phyloP scores from a whole-genome alignment of 164 flowering plant species.

The Taxillus chinensis region DNA sequence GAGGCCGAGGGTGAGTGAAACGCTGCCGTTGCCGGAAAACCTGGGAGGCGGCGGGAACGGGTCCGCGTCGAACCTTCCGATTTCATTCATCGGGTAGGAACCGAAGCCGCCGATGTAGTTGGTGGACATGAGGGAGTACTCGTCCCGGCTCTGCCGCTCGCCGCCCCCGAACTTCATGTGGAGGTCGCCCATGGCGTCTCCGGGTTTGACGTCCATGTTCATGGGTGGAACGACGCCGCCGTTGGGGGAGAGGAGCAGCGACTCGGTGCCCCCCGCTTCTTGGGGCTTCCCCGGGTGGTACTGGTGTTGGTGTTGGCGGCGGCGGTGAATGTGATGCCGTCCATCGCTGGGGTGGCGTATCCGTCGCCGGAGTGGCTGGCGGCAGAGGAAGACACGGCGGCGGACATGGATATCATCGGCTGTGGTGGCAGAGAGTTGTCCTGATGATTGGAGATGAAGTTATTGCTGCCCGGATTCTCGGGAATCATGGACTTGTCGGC shows the following conservation, averaged over 20 bases:
- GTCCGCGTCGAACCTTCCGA: slow-evolving; percentile 48
- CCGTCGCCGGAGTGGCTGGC: too few species aligned
- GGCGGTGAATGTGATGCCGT: slow-evolving; percentile 35
- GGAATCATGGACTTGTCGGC: slow-evolving; percentile 19
- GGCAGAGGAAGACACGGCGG: too few species aligned
- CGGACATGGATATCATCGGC: too few species aligned
- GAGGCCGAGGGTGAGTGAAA: slow-evolving; percentile 84
- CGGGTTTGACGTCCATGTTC: slow-evolving; percentile 36
- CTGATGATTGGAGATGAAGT: slow-evolving; percentile 16
- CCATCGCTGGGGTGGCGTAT: too few species aligned
- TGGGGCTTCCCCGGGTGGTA: slow-evolving; percentile 40
- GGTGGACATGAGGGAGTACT: slow-evolving; percentile 24
- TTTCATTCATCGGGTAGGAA: slow-evolving; percentile 56
- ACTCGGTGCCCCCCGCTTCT: slow-evolving; percentile 45
- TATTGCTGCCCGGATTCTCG: slow-evolving; percentile 17
- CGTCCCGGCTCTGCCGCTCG: slow-evolving; percentile 41
- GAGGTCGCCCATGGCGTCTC: slow-evolving; percentile 18
- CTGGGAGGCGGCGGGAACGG: slow-evolving; percentile 45
- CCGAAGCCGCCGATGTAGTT: slow-evolving; percentile 58
- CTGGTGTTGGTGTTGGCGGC: slow-evolving; percentile 24
- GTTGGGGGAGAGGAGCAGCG: slow-evolving; percentile 18
- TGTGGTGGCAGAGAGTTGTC: too few species aligned
- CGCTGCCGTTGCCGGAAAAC: slow-evolving; percentile 54
- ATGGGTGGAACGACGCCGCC: slow-evolving; percentile 9
- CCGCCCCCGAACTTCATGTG: slow-evolving; percentile 41